Evolutionary conservation across 129 eudicot genomes (phyloP).

Genomic region (Escallonia herrerae): DNA sequence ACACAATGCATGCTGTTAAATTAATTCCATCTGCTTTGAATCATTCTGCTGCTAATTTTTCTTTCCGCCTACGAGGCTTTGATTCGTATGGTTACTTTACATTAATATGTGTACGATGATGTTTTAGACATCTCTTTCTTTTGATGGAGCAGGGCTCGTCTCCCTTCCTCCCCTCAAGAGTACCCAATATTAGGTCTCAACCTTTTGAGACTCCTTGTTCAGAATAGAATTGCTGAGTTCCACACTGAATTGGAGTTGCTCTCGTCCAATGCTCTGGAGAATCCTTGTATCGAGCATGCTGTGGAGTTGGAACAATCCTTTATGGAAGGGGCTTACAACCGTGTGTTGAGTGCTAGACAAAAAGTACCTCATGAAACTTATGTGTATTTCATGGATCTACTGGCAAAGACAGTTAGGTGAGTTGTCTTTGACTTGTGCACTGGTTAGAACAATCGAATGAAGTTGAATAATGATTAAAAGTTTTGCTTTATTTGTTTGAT

Average conservation of each 20-base stretch:
- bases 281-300: conserved; percentile 83
- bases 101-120: not conserved
- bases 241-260: conserved; percentile 91
- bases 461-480: too few relatives aligned
- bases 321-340: conserved; percentile 91
- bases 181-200: conserved; percentile 88
- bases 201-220: conserved; percentile 92
- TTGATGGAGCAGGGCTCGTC: conserved; percentile 55
- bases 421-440: not conserved
- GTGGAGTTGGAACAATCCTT: conserved; percentile 89
- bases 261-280: conserved; percentile 63
- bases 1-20: too few relatives aligned
- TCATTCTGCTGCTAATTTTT: too few relatives aligned
- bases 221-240: conserved; percentile 85
- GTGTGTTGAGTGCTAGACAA: conserved; percentile 88
- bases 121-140: conserved; percentile 1
- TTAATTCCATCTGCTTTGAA: too few relatives aligned
- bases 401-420: conserved; percentile 86
- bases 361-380: conserved; percentile 87
- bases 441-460: too few relatives aligned
- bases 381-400: conserved; percentile 84
- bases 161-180: conserved; percentile 80
- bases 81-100: not conserved
- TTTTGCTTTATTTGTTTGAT: too few relatives aligned
- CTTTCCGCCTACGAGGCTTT: too few relatives aligned